phyloP scores from a whole-genome alignment of 2,329 filamentous ascomycete genomes.

The Xylaria hypoxylon region DNA sequence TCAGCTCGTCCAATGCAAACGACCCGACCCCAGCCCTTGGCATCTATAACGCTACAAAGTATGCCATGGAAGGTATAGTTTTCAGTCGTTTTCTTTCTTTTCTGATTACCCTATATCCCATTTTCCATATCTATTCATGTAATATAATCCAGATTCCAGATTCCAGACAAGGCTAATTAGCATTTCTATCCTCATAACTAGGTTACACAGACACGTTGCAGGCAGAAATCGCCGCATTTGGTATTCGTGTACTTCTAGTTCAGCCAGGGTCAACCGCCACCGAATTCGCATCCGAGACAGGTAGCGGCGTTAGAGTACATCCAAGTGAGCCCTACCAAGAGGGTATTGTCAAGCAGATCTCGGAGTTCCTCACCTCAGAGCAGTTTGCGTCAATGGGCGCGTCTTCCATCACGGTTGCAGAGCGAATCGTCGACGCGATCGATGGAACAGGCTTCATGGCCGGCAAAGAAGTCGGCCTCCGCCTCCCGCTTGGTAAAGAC shows the following conservation, averaged over 20 bases:
- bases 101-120: not conserved
- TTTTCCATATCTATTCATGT: not conserved
- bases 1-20: slow-evolving; percentile 41
- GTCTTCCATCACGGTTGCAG: slow-evolving; percentile 35
- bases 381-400: slow-evolving; percentile 18
- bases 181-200: slow-evolving; percentile 17
- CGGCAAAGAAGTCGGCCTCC: slow-evolving; percentile 37
- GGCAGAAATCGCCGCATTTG: slow-evolving; percentile 42
- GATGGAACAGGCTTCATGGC: slow-evolving; percentile 44
- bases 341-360: slow-evolving; percentile 27
- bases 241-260: slow-evolving; percentile 44
- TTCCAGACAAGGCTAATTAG: slow-evolving; percentile 1
- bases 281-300: slow-evolving; percentile 38
- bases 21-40: slow-evolving; percentile 39
- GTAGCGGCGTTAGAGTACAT: slow-evolving; percentile 35
- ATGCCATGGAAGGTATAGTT: slow-evolving; percentile 42
- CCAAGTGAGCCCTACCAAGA: slow-evolving; percentile 42
- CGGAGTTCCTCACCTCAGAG: slow-evolving; percentile 19
- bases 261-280: slow-evolving; percentile 43
- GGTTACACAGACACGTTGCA: slow-evolving; percentile 44
- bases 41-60: slow-evolving; percentile 44
- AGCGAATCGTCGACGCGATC: slow-evolving; percentile 45
- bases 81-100: not conserved
- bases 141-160: not conserved
- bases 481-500: slow-evolving; percentile 36